A percentile compares a stretch with the other conserved stretches of the same genome.
Conservation (phyloP, 1,284 basidiomycete genomes). For the Chiua sp. region DNA sequence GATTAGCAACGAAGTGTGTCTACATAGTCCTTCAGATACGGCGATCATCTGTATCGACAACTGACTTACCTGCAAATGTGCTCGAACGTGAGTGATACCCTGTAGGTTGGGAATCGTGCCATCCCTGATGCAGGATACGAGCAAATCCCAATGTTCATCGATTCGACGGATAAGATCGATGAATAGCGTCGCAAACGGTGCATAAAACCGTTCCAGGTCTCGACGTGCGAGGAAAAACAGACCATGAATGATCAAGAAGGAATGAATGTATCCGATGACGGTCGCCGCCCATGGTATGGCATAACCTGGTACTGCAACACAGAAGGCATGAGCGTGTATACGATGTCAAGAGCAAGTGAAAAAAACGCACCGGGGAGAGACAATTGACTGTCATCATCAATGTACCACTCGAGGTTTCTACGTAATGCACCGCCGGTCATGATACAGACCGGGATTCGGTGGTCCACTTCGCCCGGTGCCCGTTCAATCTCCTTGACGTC, state of each 20-base stretch:
- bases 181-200: slow-evolving; percentile 11
- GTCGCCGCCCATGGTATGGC: slow-evolving; percentile 24
- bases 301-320: slow-evolving; percentile 13
- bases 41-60: too few relatives aligned
- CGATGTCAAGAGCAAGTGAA: neutral
- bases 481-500: slow-evolving; percentile 16
- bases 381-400: slow-evolving; percentile 16
- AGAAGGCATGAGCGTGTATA: neutral
- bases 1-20: slow-evolving; percentile 6
- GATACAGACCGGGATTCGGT: slow-evolving; percentile 15
- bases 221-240: slow-evolving; percentile 20
- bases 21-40: neutral
- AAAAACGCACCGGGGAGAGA: slow-evolving; percentile 3
- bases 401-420: slow-evolving; percentile 5
- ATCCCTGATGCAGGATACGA: slow-evolving; percentile 17
- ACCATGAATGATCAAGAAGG: slow-evolving; percentile 27
- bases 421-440: slow-evolving; percentile 7
- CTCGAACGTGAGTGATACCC: slow-evolving; percentile 13
- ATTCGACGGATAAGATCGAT: slow-evolving; percentile 20
- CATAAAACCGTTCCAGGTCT: slow-evolving; percentile 7
- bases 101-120: slow-evolving; percentile 24
- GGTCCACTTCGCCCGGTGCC: slow-evolving; percentile 13
- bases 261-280: slow-evolving; percentile 15
- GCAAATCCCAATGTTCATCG: slow-evolving; percentile 24
- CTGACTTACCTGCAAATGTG: slow-evolving; percentile 15